Percentiles rank a stretch among this genome's conserved stretches.
Conservation (phyloP, 805 yeast genomes). For the Isabelozyma pseudorhagii region DNA sequence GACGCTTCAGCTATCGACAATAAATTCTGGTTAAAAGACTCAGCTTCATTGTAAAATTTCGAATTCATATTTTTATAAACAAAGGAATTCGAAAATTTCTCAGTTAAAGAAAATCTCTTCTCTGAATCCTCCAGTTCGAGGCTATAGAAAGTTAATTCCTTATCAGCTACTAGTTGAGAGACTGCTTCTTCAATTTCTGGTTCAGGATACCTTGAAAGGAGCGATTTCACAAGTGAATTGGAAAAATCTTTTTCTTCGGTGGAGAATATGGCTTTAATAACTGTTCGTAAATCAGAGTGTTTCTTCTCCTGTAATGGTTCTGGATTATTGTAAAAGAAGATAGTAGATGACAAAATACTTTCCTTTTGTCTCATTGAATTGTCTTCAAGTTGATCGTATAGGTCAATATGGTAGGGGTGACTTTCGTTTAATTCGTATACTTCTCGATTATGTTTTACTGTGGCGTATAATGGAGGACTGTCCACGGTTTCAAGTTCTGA, state of each 20-base stretch:
- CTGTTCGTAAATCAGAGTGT: slow-evolving; percentile 36
- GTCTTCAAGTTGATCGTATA: slow-evolving; percentile 46
- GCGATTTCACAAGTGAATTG: slow-evolving; percentile 40
- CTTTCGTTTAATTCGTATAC: slow-evolving; percentile 29
- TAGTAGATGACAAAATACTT: slow-evolving; percentile 41
- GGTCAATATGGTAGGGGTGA: slow-evolving; percentile 13
- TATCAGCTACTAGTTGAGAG: slow-evolving; percentile 48
- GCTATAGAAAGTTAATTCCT: slow-evolving; percentile 51
- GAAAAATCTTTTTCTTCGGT: slow-evolving; percentile 49
- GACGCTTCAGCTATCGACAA: slow-evolving; percentile 36
- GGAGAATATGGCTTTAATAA: slow-evolving; percentile 55
- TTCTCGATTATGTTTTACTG: slow-evolving; percentile 46
- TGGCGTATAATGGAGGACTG: slow-evolving; percentile 35
- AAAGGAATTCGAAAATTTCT: slow-evolving; percentile 42
- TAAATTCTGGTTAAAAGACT: slow-evolving; percentile 43
- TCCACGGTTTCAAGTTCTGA: slow-evolving; percentile 24
- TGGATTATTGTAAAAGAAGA: slow-evolving; percentile 37
- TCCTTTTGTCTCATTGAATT: slow-evolving; percentile 74
- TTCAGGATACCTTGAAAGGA: slow-evolving; percentile 47
- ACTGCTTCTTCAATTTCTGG: slow-evolving; percentile 49
- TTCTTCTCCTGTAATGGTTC: slow-evolving; percentile 4
- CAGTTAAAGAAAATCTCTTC: slow-evolving; percentile 56
- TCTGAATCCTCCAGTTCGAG: slow-evolving; percentile 30
- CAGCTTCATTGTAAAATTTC: slow-evolving; percentile 43
- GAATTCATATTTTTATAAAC: slow-evolving; percentile 33